These are phyloP conservation scores for Syzygium aqueum DNA, from an alignment of 345 rosid genomes.

Conservation along the genomic window DNA sequence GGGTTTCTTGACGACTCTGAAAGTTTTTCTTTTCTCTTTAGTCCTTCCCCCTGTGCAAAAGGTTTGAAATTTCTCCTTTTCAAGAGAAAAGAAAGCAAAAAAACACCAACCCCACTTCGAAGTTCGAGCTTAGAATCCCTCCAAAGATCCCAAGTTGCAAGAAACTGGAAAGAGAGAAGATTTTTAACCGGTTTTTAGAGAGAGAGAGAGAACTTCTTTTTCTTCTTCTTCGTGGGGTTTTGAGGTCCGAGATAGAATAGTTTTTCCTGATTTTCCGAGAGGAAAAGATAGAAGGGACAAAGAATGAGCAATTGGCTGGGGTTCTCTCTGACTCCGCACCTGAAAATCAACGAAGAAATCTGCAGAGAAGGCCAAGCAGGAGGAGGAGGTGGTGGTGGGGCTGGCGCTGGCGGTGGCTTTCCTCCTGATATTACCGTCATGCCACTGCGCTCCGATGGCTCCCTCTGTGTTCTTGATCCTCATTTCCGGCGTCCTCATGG, in stretches of 20 bases:
- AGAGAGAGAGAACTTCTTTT: not conserved
- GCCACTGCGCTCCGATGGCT: slow-evolving; percentile 65
- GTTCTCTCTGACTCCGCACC: slow-evolving; percentile 57
- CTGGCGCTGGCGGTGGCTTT: not conserved
- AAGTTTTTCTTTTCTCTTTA: not conserved
- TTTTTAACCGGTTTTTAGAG: not conserved
- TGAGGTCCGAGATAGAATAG: not conserved
- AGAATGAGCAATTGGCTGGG: slow-evolving; percentile 72
- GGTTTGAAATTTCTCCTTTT: not conserved
- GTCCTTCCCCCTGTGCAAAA: not conserved
- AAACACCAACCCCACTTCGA: not conserved
- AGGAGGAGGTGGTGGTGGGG: not conserved
- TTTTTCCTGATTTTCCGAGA: not conserved
- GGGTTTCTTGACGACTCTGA: not conserved
- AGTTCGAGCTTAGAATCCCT: not conserved
- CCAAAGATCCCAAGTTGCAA: not conserved
- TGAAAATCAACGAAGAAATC: slow-evolving; percentile 35
- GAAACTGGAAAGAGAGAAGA: not conserved
- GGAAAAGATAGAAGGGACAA: not conserved
- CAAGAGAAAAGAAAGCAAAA: not conserved
- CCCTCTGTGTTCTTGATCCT: slow-evolving; percentile 42
- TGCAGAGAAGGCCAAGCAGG: slow-evolving; percentile 13
- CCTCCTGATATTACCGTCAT: slow-evolving; percentile 18
- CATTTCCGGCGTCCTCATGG: slow-evolving; percentile 16
- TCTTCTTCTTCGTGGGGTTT: not conserved